Conservation (phyloP, 2,329 filamentous ascomycete species). For the Aspergillus chevalieri region DNA sequence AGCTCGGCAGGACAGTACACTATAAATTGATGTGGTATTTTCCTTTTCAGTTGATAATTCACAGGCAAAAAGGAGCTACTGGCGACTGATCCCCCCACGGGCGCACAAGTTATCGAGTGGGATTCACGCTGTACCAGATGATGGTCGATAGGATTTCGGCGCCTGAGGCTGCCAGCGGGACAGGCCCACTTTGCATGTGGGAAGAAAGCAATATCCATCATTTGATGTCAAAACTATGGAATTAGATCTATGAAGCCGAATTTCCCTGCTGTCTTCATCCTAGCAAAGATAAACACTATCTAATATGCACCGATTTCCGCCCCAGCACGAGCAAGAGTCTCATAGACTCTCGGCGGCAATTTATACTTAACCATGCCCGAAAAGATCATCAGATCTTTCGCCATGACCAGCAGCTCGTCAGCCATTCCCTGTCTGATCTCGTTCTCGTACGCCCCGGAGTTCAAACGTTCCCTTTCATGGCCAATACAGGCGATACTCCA, state of each 20-base stretch:
- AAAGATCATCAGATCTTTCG: constrained; percentile 87
- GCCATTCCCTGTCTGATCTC: constrained; percentile 48
- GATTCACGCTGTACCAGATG: background rate
- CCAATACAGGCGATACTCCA: constrained; percentile 89
- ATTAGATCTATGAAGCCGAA: constrained; percentile 1
- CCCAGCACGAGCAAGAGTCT: constrained; percentile 76
- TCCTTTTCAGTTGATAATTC: background rate
- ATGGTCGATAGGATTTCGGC: background rate
- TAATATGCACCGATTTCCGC: constrained; percentile 53
- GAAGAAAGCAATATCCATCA: constrained; percentile 1
- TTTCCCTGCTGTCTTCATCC: no score
- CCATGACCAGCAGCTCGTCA: constrained; percentile 69
- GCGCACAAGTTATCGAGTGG: background rate
- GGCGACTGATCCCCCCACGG: background rate
- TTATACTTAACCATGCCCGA: constrained; percentile 88
- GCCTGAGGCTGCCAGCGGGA: background rate
- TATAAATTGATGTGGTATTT: no score
- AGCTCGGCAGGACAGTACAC: no score
- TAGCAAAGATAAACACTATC: background rate
- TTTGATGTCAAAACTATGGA: background rate
- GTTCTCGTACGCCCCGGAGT: constrained; percentile 63
- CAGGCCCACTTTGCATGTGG: background rate
- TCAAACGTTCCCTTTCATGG: constrained; percentile 66
- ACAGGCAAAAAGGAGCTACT: background rate
- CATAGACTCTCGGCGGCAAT: constrained; percentile 78